Evolutionary conservation across 192 early-diverging fungal genomes (phyloP), one percentile per base, ranked within the genome.

Genomic region (Chytriomyces confervae): DNA sequence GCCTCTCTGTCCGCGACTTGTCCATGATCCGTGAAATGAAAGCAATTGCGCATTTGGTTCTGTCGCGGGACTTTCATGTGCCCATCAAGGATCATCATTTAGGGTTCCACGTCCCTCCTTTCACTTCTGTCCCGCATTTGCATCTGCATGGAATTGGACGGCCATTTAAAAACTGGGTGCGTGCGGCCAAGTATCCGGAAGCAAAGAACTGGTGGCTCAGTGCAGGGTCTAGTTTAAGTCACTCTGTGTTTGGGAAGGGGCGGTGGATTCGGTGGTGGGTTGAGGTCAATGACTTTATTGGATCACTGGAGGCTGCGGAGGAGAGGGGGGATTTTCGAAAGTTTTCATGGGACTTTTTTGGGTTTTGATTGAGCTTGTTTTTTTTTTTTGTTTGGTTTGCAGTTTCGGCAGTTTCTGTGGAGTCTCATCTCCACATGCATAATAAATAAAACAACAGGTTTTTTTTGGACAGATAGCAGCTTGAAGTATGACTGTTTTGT

Each of bases 71-170:
- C 66, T 50, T 62, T 79, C 46, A 47, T 5, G 18, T 73, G 66
- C 72, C 69, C n/a, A 6, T 74, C 51, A 47, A 66, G 8, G 71
- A 84, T 10, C 77, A 76, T 20, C 75, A 85, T 10, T 47, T 92
- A 8, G 91, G 93, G 8, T 94, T 93, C 76, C 93, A 94, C 72
- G 78, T 91, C 6, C 93, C 93, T 11, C 92, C 91, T 0, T 94
- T 90, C 77, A 89, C 85, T 45, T 86, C 85, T 3, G 83, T 94
- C n/a, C 47, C 83, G 23, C 92, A 94, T 84, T 75, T 94, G 27
- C 93, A 93, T 78, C 72, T 93, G 18, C 92, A 92, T 82, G 86
- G 85, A 8, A 67, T 93, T 5, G 91, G 82, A 1, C 78, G 83
- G 72, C 85, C 88, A 3, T 92, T 89, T 73, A 69, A 75, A 20